phyloP scores from a whole-genome alignment of 192 early-diverging fungal genomes.

The Podila clonocystis region DNA sequence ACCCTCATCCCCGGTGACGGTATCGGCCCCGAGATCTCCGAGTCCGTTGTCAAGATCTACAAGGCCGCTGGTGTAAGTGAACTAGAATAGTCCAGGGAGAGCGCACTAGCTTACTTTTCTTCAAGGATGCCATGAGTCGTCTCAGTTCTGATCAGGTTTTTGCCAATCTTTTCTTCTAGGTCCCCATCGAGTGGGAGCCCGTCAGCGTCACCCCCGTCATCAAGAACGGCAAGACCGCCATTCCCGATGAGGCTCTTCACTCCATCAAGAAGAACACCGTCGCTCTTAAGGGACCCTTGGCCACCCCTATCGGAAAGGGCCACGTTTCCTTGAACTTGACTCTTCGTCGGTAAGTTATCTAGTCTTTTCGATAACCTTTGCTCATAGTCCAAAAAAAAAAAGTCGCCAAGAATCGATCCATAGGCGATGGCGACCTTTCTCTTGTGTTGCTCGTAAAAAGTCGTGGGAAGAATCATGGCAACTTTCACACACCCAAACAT shows the following conservation, averaged over 20 bases:
- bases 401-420: no score
- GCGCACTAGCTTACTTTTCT: neutral
- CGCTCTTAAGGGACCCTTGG: conserved; percentile 96
- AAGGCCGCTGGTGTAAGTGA: conserved; percentile 80
- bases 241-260: conserved; percentile 90
- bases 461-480: no score
- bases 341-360: conserved; percentile 63
- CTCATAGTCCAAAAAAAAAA: no score
- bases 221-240: conserved; percentile 91
- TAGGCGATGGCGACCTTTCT: no score
- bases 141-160: neutral
- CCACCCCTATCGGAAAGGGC: conserved; percentile 98
- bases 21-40: conserved; percentile 98
- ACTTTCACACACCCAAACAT: no score
- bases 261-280: conserved; percentile 97
- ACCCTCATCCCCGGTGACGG: conserved; percentile 98
- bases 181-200: conserved; percentile 97
- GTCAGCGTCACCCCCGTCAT: conserved; percentile 94
- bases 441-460: no score
- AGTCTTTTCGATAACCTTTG: neutral
- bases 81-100: neutral
- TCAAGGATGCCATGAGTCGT: no score
- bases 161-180: conserved; percentile 37
- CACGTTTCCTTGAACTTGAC: conserved; percentile 96
- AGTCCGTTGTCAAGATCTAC: conserved; percentile 93